These are phyloP conservation scores for Hypomontagnella monticulosa DNA, from an alignment of 495 filamentous ascomycete species.

Conservation along the genomic window DNA sequence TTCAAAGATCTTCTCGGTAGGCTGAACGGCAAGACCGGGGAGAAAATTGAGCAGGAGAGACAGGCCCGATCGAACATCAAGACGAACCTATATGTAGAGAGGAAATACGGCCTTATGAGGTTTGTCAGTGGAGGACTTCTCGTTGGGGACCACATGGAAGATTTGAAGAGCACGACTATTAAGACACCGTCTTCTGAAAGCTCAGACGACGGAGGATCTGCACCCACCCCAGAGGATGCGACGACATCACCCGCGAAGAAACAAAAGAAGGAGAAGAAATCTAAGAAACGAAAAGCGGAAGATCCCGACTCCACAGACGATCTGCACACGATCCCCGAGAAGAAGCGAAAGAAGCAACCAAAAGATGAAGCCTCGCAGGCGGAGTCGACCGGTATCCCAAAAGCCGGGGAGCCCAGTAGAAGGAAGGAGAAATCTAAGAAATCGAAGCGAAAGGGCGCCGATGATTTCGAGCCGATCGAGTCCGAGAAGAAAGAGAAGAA, in stretches of 20 bases:
- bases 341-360: slow-evolving; percentile 53
- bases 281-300: slow-evolving; percentile 56
- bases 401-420: slow-evolving; percentile 44
- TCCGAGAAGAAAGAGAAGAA: slow-evolving; percentile 42
- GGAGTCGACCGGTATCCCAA: slow-evolving; percentile 6
- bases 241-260: slow-evolving; percentile 22
- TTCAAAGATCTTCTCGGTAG: slow-evolving; percentile 87
- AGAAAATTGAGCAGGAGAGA: slow-evolving; percentile 70
- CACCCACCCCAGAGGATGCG: slow-evolving; percentile 5
- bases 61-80: slow-evolving; percentile 68
- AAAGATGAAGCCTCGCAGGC: slow-evolving; percentile 36
- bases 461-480: slow-evolving; percentile 31
- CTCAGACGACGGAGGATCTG: not conserved
- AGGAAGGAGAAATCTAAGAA: slow-evolving; percentile 47
- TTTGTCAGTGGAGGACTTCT: slow-evolving; percentile 86
- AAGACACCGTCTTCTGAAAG: slow-evolving; percentile 29
- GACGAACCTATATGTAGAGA: slow-evolving; percentile 71
- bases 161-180: slow-evolving; percentile 19
- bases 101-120: slow-evolving; percentile 75
- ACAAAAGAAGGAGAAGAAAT: slow-evolving; percentile 46
- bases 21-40: slow-evolving; percentile 85
- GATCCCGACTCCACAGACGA: slow-evolving; percentile 44
- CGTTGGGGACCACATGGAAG: slow-evolving; percentile 69
- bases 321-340: slow-evolving; percentile 41
- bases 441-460: slow-evolving; percentile 49